These are phyloP conservation scores for Penicillium oxalicum DNA, from an alignment of 2,329 filamentous ascomycete genomes.

Conservation along the genomic window DNA sequence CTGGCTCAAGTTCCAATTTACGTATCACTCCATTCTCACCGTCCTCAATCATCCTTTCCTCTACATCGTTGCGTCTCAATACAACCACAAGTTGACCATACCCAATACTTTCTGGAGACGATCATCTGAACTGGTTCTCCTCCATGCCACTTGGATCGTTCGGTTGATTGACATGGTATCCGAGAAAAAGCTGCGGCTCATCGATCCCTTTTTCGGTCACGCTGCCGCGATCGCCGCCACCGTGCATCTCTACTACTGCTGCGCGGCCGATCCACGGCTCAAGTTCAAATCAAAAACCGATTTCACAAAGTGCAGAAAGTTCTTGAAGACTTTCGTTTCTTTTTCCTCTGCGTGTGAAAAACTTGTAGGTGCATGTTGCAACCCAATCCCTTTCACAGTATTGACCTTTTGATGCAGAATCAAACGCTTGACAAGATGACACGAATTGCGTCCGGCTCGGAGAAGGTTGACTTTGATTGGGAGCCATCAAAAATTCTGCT, in stretches of 20 bases:
- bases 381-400: background rate
- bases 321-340: slow-evolving; percentile 45
- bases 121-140: slow-evolving; percentile 47
- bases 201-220: slow-evolving; percentile 50
- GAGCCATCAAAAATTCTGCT: slow-evolving; percentile 50
- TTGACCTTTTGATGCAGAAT: slow-evolving; percentile 33
- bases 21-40: slow-evolving; percentile 48
- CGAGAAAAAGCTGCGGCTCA: slow-evolving; percentile 46
- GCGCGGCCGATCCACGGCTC: slow-evolving; percentile 44
- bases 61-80: slow-evolving; percentile 49
- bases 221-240: slow-evolving; percentile 49
- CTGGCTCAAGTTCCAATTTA: slow-evolving; percentile 51
- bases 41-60: slow-evolving; percentile 51
- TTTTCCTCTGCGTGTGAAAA: slow-evolving; percentile 44
- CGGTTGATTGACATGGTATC: slow-evolving; percentile 51
- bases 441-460: slow-evolving; percentile 45
- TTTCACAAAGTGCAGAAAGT: slow-evolving; percentile 47
- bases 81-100: slow-evolving; percentile 48
- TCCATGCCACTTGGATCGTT: slow-evolving; percentile 51
- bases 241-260: slow-evolving; percentile 51
- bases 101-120: slow-evolving; percentile 52
- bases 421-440: slow-evolving; percentile 46
- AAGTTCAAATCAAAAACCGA: slow-evolving; percentile 50
- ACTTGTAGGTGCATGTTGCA: slow-evolving; percentile 34
- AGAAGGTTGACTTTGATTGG: slow-evolving; percentile 48